A percentile compares a stretch with the other conserved stretches of the same genome.
Evolutionary conservation across 441 rosid genomes (phyloP).

Genomic region (Breynia disticha): DNA sequence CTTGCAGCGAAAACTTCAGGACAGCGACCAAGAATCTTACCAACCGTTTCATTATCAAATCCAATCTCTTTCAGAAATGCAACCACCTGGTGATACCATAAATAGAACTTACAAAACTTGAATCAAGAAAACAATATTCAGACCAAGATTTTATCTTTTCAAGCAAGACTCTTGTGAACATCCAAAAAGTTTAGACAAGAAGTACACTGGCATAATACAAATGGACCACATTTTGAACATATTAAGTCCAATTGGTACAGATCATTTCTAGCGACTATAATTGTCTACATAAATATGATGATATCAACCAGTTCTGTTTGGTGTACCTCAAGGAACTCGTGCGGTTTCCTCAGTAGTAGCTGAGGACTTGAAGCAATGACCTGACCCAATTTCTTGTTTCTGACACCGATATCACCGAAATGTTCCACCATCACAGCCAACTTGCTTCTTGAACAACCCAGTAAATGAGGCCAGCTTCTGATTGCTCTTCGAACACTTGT

Average conservation of each 20-base stretch:
- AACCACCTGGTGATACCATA: conserved; percentile 38
- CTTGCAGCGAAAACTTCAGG: conserved; percentile 71
- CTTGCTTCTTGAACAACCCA: conserved; percentile 70
- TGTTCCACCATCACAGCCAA: conserved; percentile 50
- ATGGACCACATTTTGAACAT: too few species aligned
- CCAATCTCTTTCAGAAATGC: conserved; percentile 56
- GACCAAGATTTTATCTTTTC: neutral
- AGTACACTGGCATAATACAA: too few species aligned
- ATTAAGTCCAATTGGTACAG: too few species aligned
- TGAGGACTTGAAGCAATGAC: conserved; percentile 78
- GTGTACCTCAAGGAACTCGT: conserved; percentile 52
- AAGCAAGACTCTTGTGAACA: neutral
- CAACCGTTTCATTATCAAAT: conserved; percentile 43
- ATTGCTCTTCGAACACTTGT: conserved; percentile 45
- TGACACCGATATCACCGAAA: conserved; percentile 42
- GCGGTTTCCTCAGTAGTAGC: conserved; percentile 59
- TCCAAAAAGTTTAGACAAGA: neutral
- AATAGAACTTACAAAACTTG: neutral
- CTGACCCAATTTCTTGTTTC: conserved; percentile 53
- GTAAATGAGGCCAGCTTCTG: conserved; percentile 65
- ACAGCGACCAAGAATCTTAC: conserved; percentile 57
- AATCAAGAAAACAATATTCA: neutral
- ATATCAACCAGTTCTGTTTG: neutral
- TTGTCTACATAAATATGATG: neutral
- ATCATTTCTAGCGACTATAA: too few species aligned